Conservation (phyloP, 305 asterid species). For the Galium porrigens region DNA sequence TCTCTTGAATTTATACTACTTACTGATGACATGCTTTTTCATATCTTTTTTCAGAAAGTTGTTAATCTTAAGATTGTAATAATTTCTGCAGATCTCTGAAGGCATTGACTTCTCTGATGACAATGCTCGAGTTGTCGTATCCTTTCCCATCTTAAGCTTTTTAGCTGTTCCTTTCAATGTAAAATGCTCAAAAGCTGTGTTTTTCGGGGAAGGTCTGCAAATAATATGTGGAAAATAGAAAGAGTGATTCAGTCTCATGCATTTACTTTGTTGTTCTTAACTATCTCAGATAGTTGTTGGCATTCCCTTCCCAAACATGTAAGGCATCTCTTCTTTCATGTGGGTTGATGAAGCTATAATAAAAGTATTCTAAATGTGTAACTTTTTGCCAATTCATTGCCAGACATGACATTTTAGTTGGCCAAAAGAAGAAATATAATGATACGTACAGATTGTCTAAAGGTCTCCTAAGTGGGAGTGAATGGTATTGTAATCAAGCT, state of each 20-base stretch:
- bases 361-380: conserved; percentile 15
- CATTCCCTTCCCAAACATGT: conserved; percentile 92
- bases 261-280: conserved; percentile 30
- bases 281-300: conserved; percentile 73
- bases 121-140: conserved; percentile 92
- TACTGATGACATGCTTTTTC: not conserved
- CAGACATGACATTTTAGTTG: conserved; percentile 70
- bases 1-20: not conserved
- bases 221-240: not conserved
- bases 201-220: not conserved
- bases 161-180: conserved; percentile 12
- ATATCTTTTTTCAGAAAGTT: not conserved
- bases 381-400: conserved; percentile 18
- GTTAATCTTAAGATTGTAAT: conserved; percentile 5
- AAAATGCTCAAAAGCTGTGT: not conserved
- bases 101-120: conserved; percentile 97
- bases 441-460: conserved; percentile 52
- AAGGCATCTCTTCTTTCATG: conserved; percentile 26
- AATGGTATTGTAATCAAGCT: conserved; percentile 96
- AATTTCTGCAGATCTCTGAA: conserved; percentile 71
- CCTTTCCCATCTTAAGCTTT: conserved; percentile 31
- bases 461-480: conserved; percentile 68
- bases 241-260: not conserved
- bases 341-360: conserved; percentile 9
- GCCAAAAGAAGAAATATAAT: conserved; percentile 81